Base-by-base conservation (phyloP, 2,329 filamentous ascomycete species). In the Hypomyces perniciosus region DNA sequence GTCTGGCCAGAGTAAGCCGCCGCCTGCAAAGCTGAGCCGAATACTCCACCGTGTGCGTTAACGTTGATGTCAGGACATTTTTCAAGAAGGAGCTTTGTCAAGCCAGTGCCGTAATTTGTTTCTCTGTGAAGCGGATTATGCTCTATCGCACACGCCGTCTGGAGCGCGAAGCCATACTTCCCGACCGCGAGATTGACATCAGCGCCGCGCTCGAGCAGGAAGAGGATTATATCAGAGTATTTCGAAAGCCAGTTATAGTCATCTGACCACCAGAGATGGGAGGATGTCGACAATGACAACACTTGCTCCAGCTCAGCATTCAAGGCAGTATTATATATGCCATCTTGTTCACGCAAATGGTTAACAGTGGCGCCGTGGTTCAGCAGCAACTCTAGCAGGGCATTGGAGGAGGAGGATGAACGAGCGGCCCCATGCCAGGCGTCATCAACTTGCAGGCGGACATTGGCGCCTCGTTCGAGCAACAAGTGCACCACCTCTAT, bases 11-110 rank as follows among this genome's bases (percentile, higher is more conserved):
- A 38, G 26, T 12, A 45, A 26, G 54, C 57, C 28, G 58, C 56
- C 26, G 53, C 53, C 38, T 54, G 51, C 2, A 60, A 55, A 29
- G 56, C 52, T 4, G 52, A 56, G 13, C 51, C 49, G 30, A 51
- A 59, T 5, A 27, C 4, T 7, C 56, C 51, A 1, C 56, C 44
- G 9, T 44, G n/a, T 6, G 46, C 52, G 28, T 58, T 47, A 4
- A 52, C 31, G 39, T 57, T 44, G 40, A 54, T 45, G 6, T 8
- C 31, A 3, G 44, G 52, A 8, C 44, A 51, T 12, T 13, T 45
- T 4, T 45, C 28, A 6, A 54, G 38, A 9, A 54, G 35, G 29
- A 45, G 30, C 7, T 20, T 33, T 5, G 13, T 20, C 20, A 20
- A 20, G 20, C 20, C 20, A 20, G 20, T 20, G 3, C 20, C 20